Conservation (phyloP, 441 rosid genomes). For the Populus tomentosa region DNA sequence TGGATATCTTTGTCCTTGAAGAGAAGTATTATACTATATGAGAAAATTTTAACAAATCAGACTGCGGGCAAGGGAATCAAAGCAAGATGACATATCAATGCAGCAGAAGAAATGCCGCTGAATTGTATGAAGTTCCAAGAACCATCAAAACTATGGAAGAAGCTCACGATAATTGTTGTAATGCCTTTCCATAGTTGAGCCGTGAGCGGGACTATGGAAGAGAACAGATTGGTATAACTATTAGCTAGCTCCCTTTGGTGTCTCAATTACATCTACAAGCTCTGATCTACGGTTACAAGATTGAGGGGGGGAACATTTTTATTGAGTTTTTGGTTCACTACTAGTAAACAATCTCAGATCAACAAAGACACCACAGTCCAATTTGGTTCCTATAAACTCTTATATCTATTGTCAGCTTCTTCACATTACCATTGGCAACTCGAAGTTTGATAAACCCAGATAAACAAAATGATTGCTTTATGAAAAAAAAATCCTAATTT, state of each 20-base stretch:
- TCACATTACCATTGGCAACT: slow-evolving; percentile 16
- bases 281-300: slow-evolving; percentile 10
- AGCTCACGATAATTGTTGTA: neutral
- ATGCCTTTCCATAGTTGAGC: neutral
- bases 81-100: neutral
- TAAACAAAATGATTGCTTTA: slow-evolving; percentile 5
- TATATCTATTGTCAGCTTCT: slow-evolving; percentile 4
- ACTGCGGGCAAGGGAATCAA: neutral
- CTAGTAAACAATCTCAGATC: slow-evolving; percentile 14
- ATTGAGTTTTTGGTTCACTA: neutral
- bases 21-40: neutral
- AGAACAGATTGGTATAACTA: neutral
- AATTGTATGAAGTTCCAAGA: neutral
- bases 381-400: slow-evolving; percentile 16
- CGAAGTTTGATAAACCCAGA: slow-evolving; percentile 18
- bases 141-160: neutral
- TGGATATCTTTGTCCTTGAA: neutral
- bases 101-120: neutral
- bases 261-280: slow-evolving; percentile 4
- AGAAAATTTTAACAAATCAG: neutral
- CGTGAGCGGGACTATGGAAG: neutral
- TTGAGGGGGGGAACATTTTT: neutral
- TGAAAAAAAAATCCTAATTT: slow-evolving; percentile 8
- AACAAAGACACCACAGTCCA: slow-evolving; percentile 16
- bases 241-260: neutral